Conservation (phyloP, 148 eudicot species). For the Cornus suecica region DNA sequence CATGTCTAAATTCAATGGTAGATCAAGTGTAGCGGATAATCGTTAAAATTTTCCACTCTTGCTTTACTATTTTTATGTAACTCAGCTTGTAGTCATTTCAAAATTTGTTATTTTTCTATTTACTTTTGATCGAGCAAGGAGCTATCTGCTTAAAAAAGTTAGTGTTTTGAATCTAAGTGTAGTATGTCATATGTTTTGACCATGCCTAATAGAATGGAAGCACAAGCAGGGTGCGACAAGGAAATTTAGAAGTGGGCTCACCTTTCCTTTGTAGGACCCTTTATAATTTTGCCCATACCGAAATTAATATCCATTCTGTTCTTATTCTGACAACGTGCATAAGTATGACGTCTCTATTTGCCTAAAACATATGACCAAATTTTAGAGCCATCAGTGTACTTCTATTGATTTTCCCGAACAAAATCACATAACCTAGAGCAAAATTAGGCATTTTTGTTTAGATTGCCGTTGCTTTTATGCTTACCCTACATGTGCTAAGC, state of each 20-base stretch:
- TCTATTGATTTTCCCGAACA: constrained; percentile 1
- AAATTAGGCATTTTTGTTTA: not conserved
- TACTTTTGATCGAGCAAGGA: not conserved
- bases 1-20: not conserved
- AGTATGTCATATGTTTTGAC: not conserved
- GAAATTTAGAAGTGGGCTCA: not conserved
- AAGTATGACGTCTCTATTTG: not conserved
- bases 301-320: not conserved
- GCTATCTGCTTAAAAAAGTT: not conserved
- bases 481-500: not conserved
- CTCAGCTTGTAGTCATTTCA: not conserved
- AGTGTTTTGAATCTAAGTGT: not conserved
- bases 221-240: not conserved
- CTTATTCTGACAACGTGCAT: not conserved
- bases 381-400: not conserved
- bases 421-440: not conserved
- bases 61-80: not conserved
- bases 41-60: too few species aligned
- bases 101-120: too few species aligned
- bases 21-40: too few species aligned
- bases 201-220: not conserved
- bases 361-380: not conserved
- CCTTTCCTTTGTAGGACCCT: not conserved
- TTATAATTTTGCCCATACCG: not conserved
- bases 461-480: not conserved